Conservation (phyloP, 352 stramenopile genomes). For the Phytopythium chamaehyphon region DNA sequence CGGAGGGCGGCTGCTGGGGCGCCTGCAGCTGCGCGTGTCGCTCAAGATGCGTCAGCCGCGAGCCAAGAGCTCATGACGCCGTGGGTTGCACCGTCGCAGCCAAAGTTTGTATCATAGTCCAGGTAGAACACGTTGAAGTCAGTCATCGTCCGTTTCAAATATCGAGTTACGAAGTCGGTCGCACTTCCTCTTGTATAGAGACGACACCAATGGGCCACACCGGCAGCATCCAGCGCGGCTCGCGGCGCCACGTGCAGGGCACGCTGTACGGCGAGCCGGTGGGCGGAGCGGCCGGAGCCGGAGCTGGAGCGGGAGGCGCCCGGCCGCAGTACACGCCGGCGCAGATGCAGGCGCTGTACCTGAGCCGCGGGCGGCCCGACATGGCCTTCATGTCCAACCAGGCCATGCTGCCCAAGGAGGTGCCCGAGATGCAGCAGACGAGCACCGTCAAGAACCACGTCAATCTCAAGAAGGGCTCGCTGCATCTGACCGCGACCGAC, state of each 20-base stretch:
- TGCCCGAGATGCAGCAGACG: constrained; percentile 83
- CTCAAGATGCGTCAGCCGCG: constrained; percentile 38
- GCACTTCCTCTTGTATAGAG: too few species aligned
- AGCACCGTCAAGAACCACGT: constrained; percentile 81
- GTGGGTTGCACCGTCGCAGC: background rate
- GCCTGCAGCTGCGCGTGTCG: constrained; percentile 52
- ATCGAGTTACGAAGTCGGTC: too few species aligned
- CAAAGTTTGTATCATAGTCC: background rate
- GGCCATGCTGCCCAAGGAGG: constrained; percentile 30
- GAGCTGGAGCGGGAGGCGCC: constrained; percentile 19
- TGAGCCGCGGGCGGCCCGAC: constrained; percentile 70
- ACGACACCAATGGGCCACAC: constrained; percentile 59
- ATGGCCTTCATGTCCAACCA: constrained; percentile 87
- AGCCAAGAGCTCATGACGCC: constrained; percentile 1
- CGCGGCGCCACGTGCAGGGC: constrained; percentile 24
- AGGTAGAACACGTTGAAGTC: too few species aligned
- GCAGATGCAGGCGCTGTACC: constrained; percentile 81
- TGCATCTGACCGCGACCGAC: constrained; percentile 44
- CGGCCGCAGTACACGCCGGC: constrained; percentile 67
- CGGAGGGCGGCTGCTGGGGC: constrained; percentile 53
- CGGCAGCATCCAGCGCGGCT: constrained; percentile 53
- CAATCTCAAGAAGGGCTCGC: constrained; percentile 77
- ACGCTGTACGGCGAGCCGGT: constrained; percentile 67
- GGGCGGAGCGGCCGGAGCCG: constrained; percentile 19
- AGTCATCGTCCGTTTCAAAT: too few species aligned